A percentile compares a stretch with the other conserved stretches of the same genome.
These are phyloP conservation scores for Exserohilum turcica DNA, from an alignment of 2,329 filamentous ascomycete species.

Conservation along the genomic window DNA sequence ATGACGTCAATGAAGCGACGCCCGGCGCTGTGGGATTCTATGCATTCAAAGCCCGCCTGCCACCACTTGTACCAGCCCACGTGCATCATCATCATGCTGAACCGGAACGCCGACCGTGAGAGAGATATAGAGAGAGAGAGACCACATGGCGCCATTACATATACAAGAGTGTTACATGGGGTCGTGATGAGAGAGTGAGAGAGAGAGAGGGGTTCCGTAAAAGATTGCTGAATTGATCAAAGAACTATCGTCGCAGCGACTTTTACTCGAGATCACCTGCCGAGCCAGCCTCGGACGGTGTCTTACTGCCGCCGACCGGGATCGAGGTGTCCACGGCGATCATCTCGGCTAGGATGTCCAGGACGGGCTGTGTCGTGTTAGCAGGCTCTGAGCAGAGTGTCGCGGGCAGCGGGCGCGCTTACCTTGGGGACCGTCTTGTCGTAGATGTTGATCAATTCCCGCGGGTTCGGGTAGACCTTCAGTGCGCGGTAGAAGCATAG, in stretches of 20 bases:
- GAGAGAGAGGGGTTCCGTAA: slow-evolving; percentile 23
- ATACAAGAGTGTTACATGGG: slow-evolving; percentile 44
- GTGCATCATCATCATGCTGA: slow-evolving; percentile 22
- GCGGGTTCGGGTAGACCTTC: slow-evolving; percentile 95
- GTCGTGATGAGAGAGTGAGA: slow-evolving; percentile 28
- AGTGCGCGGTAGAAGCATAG: slow-evolving; percentile 97
- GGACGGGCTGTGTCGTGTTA: slow-evolving; percentile 68
- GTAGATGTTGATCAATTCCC: slow-evolving; percentile 93
- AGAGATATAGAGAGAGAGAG: slow-evolving; percentile 5
- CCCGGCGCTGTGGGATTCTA: slow-evolving; percentile 17
- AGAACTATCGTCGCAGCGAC: slow-evolving; percentile 3
- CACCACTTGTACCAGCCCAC: slow-evolving; percentile 20
- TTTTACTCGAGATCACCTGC: slow-evolving; percentile 43
- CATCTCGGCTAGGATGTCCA: slow-evolving; percentile 97
- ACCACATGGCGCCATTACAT: slow-evolving; percentile 40
- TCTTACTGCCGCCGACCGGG: slow-evolving; percentile 45
- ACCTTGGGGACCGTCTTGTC: slow-evolving; percentile 98
- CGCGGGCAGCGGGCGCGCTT: slow-evolving; percentile 21
- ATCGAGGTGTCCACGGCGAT: slow-evolving; percentile 83
- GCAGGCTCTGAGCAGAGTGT: slow-evolving; percentile 1
- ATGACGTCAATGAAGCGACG: slow-evolving; percentile 28
- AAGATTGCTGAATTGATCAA: slow-evolving; percentile 20
- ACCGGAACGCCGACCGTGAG: slow-evolving; percentile 36
- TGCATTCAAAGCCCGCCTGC: slow-evolving; percentile 29
- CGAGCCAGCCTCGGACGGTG: slow-evolving; percentile 44